A percentile compares a stretch with the other conserved stretches of the same genome.
Conservation (phyloP, 2,329 filamentous ascomycete species). For the Bisporella sp. region DNA sequence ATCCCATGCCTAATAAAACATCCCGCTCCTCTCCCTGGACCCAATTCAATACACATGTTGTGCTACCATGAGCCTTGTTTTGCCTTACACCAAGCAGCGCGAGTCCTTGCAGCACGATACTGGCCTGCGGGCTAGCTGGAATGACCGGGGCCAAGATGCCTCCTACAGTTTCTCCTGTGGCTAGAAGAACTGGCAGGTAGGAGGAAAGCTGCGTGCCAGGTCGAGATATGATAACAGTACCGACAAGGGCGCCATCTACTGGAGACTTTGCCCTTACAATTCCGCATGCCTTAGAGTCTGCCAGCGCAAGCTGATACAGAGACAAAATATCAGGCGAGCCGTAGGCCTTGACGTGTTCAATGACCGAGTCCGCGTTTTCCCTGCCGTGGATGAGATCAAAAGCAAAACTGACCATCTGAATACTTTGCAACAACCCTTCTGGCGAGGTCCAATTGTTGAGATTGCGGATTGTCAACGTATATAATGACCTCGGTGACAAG, state of each 20-base stretch:
- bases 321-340: constrained; percentile 56
- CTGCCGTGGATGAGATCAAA: constrained; percentile 60
- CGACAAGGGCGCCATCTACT: constrained; percentile 53
- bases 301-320: constrained; percentile 58
- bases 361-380: constrained; percentile 52
- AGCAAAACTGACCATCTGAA: constrained; percentile 44
- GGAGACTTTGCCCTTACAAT: constrained; percentile 60
- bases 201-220: constrained; percentile 50
- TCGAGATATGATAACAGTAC: constrained; percentile 59
- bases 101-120: constrained; percentile 57
- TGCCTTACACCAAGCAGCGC: constrained; percentile 59
- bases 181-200: constrained; percentile 51
- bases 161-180: constrained; percentile 42
- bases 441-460: constrained; percentile 54
- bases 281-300: constrained; percentile 52
- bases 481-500: constrained; percentile 52
- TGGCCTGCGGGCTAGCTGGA: constrained; percentile 53
- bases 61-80: constrained; percentile 56
- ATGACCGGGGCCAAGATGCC: constrained; percentile 63
- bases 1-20: constrained; percentile 71
- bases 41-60: constrained; percentile 47
- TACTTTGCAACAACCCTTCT: constrained; percentile 50
- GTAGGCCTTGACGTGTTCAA: constrained; percentile 58
- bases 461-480: constrained; percentile 56
- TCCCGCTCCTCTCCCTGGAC: constrained; percentile 37